Evolutionary conservation across 345 rosid genomes (phyloP), one percentile per base, ranked within the genome.

Genomic region (Syzygium aqueum): DNA sequence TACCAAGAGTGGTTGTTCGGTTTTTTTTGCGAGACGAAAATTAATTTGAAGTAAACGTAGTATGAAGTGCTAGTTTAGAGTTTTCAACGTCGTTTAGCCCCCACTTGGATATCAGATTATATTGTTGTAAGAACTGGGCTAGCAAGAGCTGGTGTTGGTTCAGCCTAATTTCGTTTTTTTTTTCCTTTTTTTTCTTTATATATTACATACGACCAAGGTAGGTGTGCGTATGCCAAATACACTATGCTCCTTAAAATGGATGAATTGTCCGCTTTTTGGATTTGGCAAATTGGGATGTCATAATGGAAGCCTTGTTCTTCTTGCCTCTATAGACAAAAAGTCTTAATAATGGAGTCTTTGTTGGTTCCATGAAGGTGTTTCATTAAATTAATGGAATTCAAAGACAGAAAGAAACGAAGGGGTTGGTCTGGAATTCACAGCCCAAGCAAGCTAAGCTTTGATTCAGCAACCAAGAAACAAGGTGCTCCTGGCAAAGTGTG

Each of bases 31-130:
- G 77, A 65, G n/a, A n/a, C n/a, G n/a, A n/a, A n/a, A n/a, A n/a
- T n/a, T n/a, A n/a, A n/a, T n/a, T n/a, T n/a, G n/a, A 0, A 33
- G 37, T 33, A 19, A 67, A 8, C 2, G 4, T 8, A 7, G 3
- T 67, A 30, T 17, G 8, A 1, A 1, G 4, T 67, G 9, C 7
- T 5, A 17, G 43, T 30, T 30, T 16, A 23, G 22, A 67, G 33
- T 22, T 65, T 16, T 65, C n/a, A n/a, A n/a, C n/a, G n/a, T n/a
- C n/a, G n/a, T n/a, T n/a, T n/a, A n/a, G n/a, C n/a, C n/a, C n/a
- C n/a, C n/a, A n/a, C n/a, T n/a, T n/a, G n/a, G n/a, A n/a, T n/a
- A n/a, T n/a, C n/a, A n/a, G n/a, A n/a, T n/a, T n/a, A n/a, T n/a
- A n/a, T n/a, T n/a, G n/a, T n/a, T n/a, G n/a, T n/a, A n/a, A n/a